Percentiles rank a stretch among this genome's conserved stretches.
Conservation (phyloP, 345 rosid genomes). For the Brassica nigra region DNA sequence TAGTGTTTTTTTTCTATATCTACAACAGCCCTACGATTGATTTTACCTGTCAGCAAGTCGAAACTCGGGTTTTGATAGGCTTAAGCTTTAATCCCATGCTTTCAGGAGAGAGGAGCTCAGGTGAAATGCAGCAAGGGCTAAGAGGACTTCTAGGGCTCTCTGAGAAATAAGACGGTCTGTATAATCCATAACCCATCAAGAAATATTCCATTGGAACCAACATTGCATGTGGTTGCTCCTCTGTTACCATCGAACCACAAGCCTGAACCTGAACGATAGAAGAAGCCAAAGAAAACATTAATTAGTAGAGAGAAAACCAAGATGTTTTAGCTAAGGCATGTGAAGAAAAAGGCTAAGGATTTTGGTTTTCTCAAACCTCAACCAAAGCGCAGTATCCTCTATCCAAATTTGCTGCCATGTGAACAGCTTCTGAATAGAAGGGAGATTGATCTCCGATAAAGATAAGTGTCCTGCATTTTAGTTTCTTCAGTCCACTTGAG, state of each 20-base stretch:
- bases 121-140: constrained; percentile 83
- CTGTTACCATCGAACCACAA: constrained; percentile 99
- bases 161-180: constrained; percentile 61
- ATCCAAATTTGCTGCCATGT: constrained; percentile 81
- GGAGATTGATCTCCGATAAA: constrained; percentile 92
- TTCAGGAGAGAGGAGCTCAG: constrained; percentile 96
- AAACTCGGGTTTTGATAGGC: constrained; percentile 82
- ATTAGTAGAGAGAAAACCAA: not conserved
- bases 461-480: constrained; percentile 82
- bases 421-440: constrained; percentile 82
- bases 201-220: constrained; percentile 94
- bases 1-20: constrained; percentile 31
- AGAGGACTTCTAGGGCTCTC: constrained; percentile 94
- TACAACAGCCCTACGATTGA: constrained; percentile 37
- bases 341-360: not conserved
- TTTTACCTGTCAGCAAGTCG: constrained; percentile 31
- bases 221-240: constrained; percentile 98
- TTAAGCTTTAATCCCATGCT: constrained; percentile 99
- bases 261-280: constrained; percentile 71
- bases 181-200: constrained; percentile 90
- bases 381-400: constrained; percentile 87
- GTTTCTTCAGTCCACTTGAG: constrained; percentile 64
- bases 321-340: not conserved
- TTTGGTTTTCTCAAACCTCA: constrained; percentile 55
- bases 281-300: not conserved